Evolutionary conservation across 129 eudicot species (phyloP).

Genomic region (Scalesia atractyloides): DNA sequence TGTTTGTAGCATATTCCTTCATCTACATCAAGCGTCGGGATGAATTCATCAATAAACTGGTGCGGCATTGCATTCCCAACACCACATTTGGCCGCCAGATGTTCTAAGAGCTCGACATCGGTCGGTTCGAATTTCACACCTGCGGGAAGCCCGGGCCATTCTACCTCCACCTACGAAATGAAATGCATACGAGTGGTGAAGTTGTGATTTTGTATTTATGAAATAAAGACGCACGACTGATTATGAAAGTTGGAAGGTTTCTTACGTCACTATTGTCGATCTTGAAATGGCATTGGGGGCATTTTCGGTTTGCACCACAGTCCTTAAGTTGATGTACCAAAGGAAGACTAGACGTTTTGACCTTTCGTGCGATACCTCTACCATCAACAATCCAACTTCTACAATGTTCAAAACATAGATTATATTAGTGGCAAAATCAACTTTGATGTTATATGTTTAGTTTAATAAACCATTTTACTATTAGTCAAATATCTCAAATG

Average conservation of each 20-base stretch:
- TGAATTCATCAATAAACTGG: slow-evolving; percentile 75
- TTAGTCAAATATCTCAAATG: not conserved
- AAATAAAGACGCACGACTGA: not conserved
- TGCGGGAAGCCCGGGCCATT: slow-evolving; percentile 88
- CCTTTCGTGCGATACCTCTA: slow-evolving; percentile 68
- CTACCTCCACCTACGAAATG: slow-evolving; percentile 52
- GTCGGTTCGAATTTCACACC: slow-evolving; percentile 96
- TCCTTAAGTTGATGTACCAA: slow-evolving; percentile 58
- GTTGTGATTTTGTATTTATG: not conserved
- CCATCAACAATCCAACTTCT: slow-evolving; percentile 80
- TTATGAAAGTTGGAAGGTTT: slow-evolving; percentile 14
- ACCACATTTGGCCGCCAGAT: slow-evolving; percentile 76
- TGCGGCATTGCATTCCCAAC: slow-evolving; percentile 55
- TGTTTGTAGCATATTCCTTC: slow-evolving; percentile 86
- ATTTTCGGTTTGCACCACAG: slow-evolving; percentile 71
- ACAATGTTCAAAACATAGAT: slow-evolving; percentile 25
- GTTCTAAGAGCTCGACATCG: slow-evolving; percentile 75
- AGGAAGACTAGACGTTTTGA: slow-evolving; percentile 59
- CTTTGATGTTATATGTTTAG: not conserved
- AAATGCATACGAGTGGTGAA: slow-evolving; percentile 4
- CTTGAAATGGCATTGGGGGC: slow-evolving; percentile 68
- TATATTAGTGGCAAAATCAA: slow-evolving; percentile 12
- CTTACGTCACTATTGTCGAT: slow-evolving; percentile 88
- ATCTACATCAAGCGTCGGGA: slow-evolving; percentile 70
- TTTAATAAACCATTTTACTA: not conserved